These are phyloP conservation scores for Mortierella sp. DNA, from an alignment of 371 early-diverging fungal genomes.

Conservation along the genomic window DNA sequence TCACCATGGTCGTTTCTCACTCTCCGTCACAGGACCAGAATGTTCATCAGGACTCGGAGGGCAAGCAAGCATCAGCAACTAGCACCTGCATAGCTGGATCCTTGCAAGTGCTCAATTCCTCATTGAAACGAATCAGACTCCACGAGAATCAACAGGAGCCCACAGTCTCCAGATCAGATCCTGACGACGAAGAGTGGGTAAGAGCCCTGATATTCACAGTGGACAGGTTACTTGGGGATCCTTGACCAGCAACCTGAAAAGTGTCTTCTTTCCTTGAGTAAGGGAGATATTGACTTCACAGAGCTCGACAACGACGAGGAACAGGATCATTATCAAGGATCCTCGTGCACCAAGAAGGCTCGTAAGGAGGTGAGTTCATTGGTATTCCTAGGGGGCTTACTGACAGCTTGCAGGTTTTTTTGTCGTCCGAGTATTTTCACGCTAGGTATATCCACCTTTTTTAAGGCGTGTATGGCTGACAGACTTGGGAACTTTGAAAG, in stretches of 20 bases:
- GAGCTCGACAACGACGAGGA: too few species aligned
- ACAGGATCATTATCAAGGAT: too few species aligned
- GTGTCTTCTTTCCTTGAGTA: background rate
- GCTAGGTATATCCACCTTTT: too few species aligned
- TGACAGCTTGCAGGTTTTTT: too few species aligned
- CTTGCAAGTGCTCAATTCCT: constrained; percentile 38
- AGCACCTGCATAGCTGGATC: constrained; percentile 9
- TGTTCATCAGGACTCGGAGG: background rate
- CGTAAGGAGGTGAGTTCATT: too few species aligned
- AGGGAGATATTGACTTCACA: constrained; percentile 15
- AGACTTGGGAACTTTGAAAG: too few species aligned
- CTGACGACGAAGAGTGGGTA: constrained; percentile 47
- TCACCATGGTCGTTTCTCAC: background rate
- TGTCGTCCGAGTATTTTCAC: too few species aligned
- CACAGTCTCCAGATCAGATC: constrained; percentile 29
- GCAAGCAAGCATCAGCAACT: background rate
- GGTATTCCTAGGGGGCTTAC: too few species aligned
- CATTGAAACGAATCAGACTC: constrained; percentile 46
- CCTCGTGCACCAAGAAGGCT: too few species aligned
- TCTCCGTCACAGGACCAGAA: background rate
- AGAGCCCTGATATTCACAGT: background rate
- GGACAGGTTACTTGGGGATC: background rate
- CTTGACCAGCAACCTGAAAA: background rate
- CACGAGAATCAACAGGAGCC: constrained; percentile 11
- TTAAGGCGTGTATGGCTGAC: too few species aligned